These are phyloP conservation scores for Seiridium cupressi DNA, from an alignment of 2,329 filamentous ascomycete genomes.

Conservation along the genomic window DNA sequence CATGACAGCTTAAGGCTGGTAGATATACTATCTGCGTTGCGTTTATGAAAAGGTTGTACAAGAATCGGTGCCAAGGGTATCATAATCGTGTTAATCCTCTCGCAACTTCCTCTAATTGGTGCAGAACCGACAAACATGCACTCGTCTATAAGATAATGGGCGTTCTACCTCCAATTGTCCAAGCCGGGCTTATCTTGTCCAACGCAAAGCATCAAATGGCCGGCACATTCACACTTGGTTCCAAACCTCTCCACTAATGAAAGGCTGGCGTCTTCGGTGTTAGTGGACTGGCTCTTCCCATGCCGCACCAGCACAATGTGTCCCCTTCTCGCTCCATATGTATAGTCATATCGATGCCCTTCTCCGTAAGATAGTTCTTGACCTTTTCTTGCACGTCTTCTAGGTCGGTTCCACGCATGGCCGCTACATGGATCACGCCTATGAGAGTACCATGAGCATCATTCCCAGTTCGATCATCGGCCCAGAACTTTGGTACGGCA, in stretches of 20 bases:
- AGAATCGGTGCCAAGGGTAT: conserved; percentile 6
- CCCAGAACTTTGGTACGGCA: conserved; percentile 86
- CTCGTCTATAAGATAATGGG: background rate
- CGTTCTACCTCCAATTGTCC: background rate
- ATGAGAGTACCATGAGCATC: conserved; percentile 56
- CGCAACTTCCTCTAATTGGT: background rate
- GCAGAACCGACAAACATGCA: background rate
- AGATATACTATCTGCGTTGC: background rate
- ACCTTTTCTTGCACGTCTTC: conserved; percentile 85
- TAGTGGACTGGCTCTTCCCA: conserved; percentile 32
- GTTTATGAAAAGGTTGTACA: background rate
- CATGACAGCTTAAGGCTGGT: background rate
- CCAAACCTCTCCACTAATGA: background rate
- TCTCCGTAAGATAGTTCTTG: conserved; percentile 64
- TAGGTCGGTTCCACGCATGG: conserved; percentile 67
- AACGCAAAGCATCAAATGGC: background rate
- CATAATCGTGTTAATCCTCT: background rate
- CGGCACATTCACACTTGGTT: background rate
- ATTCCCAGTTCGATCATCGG: conserved; percentile 63
- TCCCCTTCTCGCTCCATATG: conserved; percentile 89
- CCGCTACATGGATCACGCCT: conserved; percentile 84
- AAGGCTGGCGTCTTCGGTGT: conserved; percentile 20
- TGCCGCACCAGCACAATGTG: conserved; percentile 58
- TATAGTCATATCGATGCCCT: conserved; percentile 78
- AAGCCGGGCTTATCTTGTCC: background rate